Base-by-base conservation (phyloP, 352 stramenopile species). In the Phytophthora pini region DNA sequence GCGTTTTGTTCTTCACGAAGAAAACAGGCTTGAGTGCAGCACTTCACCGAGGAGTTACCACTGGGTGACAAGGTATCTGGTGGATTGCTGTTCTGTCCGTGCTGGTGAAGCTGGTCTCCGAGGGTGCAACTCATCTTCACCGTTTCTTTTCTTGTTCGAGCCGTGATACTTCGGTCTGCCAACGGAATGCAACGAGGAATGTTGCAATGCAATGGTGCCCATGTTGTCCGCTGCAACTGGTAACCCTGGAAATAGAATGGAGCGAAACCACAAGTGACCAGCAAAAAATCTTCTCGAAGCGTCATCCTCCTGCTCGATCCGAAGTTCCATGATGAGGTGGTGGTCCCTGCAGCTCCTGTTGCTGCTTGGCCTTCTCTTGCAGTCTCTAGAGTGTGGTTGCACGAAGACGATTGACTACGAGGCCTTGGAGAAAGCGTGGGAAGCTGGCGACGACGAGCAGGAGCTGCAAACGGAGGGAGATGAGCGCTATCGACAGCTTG, bases 381-480 rank as follows among this genome's bases (percentile, higher is more conserved):
- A 40, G 27, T 34, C 32, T 24, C 20, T 47, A 8, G 45, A 32
- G 11, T 53, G 34, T 52, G 22, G 26, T 2, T 40, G 27, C 11
- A 27, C 50, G 26, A 73, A 60, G 31, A 41, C 49, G 32, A 88
- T 93, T 52, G 83, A 93, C 56, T 91, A 80, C 45, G 77, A 88
- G 4, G 76, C 79, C 10, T 72, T 93, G 11, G 85, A 92, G 48
- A 82, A 79, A 43, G 66, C 79, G 38, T 93, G 85, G 85, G 81
- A 88, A 39, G 40, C 53, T 12, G 83, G 76, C 0, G 85, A 93
- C 50, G 72, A 68, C 0, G 48, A 65, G 1, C 53, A 77, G 12
- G 85, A 92, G 45, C 61, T 90, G 27, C 70, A 57, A 1, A 77
- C 79, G 0, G 58, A 71, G 9, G 81, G 74, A 20, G 80, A 90